phyloP scores from a whole-genome alignment of 805 yeast species.

The Yamadazyma takamatsuzukensis region DNA sequence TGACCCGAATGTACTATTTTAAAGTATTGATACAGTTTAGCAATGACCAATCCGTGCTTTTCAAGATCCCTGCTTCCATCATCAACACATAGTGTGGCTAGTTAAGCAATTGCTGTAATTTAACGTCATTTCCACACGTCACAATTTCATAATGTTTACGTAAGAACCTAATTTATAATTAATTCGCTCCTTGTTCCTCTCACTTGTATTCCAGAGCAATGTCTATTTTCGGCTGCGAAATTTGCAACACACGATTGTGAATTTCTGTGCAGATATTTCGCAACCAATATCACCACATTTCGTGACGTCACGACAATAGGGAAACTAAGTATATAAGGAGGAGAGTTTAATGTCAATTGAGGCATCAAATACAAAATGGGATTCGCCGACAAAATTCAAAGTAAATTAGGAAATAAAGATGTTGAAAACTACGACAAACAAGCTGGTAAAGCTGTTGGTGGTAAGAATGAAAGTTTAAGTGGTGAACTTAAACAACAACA shows the following conservation, averaged over 20 bases:
- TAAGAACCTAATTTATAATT: too few species aligned
- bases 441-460: slow-evolving; percentile 28
- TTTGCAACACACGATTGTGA: background rate
- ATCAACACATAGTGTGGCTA: too few species aligned
- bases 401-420: slow-evolving; percentile 25
- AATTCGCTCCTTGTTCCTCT: too few species aligned
- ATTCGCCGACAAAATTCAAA: slow-evolving; percentile 31
- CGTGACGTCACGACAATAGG: too few species aligned
- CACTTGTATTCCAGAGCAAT: background rate
- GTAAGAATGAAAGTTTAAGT: slow-evolving; percentile 18
- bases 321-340: background rate
- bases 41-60: background rate
- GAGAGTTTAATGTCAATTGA: background rate
- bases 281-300: too few species aligned
- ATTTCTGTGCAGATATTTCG: too few species aligned
- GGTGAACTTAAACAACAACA: slow-evolving; percentile 25
- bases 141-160: too few species aligned
- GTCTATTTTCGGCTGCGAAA: background rate
- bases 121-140: too few species aligned
- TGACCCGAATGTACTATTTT: slow-evolving; percentile 31
- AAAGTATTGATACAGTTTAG: slow-evolving; percentile 1
- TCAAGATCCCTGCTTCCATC: slow-evolving; percentile 5
- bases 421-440: slow-evolving; percentile 23
- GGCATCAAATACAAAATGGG: too few species aligned
- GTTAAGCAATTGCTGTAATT: too few species aligned